phyloP scores from a whole-genome alignment of 1,284 basidiomycete species.

The Malassezia sp. region DNA sequence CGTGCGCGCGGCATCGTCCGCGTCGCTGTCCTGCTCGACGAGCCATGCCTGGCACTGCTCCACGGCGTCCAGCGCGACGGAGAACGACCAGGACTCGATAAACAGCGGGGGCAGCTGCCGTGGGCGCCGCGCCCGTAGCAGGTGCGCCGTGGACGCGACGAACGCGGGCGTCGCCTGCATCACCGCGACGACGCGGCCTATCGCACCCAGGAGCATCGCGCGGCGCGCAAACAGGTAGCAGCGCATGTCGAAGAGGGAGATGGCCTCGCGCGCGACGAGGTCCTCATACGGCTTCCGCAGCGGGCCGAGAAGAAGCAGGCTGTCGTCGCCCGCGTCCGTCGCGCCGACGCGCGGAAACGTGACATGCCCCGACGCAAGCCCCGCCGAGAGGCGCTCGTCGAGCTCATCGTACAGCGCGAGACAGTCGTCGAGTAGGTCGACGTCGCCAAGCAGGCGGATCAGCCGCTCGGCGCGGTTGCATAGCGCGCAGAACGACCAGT shows the following conservation, averaged over 20 bases:
- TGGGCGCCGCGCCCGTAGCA: conserved; percentile 52
- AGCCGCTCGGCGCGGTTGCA: conserved; percentile 75
- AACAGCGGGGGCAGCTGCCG: conserved; percentile 63
- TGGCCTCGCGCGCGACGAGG: conserved; percentile 75
- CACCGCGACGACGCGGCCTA: conserved; percentile 61
- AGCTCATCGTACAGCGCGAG: conserved; percentile 81
- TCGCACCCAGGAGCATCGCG: conserved; percentile 62
- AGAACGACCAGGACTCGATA: conserved; percentile 87
- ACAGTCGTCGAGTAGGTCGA: conserved; percentile 79
- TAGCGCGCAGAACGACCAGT: conserved; percentile 53
- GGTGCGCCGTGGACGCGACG: conserved; percentile 66
- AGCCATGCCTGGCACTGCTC: conserved; percentile 71
- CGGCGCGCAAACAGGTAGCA: conserved; percentile 82
- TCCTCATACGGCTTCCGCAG: conserved; percentile 75
- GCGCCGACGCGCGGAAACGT: conserved; percentile 26
- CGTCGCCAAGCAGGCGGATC: conserved; percentile 79
- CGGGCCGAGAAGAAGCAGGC: conserved; percentile 64
- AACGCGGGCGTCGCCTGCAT: conserved; percentile 61
- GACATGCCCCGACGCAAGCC: conserved; percentile 26
- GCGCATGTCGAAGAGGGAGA: conserved; percentile 86
- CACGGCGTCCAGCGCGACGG: conserved; percentile 73
- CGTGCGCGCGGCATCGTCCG: conserved; percentile 14
- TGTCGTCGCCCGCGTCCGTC: conserved; percentile 59
- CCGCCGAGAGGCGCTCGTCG: conserved; percentile 59
- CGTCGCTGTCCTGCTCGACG: conserved; percentile 19